Evolutionary conservation across 139 green algal genomes (phyloP).

Genomic region (Gonium pectorale): DNA sequence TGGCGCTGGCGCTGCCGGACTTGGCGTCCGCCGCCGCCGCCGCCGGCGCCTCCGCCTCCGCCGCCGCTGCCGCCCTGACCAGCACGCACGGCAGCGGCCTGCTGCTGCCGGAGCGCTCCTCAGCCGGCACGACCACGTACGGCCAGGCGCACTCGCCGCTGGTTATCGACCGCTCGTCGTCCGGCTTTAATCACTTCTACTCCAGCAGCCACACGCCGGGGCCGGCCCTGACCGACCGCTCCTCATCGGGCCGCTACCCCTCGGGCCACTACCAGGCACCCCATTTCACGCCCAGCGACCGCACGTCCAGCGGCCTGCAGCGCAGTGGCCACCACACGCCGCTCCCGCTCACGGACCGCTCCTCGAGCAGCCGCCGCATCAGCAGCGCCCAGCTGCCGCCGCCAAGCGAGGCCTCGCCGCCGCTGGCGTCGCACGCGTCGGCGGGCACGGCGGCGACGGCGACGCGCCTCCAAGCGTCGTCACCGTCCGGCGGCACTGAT

Average conservation of each 20-base stretch:
- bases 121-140: neutral
- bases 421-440: too few species aligned
- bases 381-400: too few species aligned
- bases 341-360: neutral
- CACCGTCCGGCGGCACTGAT: too few species aligned
- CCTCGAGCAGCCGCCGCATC: neutral
- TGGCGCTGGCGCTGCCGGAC: too few species aligned
- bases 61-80: neutral
- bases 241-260: neutral
- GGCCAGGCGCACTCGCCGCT: neutral
- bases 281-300: neutral
- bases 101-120: neutral
- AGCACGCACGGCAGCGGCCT: neutral
- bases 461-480: neutral
- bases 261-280: neutral
- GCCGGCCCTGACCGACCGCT: neutral
- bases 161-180: conserved; percentile 10
- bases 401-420: too few species aligned
- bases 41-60: neutral
- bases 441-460: too few species aligned
- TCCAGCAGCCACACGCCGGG: neutral
- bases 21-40: neutral
- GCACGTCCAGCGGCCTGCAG: neutral
- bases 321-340: neutral
- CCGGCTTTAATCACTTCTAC: neutral